Evolutionary conservation across 169 alveolate species (phyloP).

Genomic region (Eimeria falciformis): DNA sequence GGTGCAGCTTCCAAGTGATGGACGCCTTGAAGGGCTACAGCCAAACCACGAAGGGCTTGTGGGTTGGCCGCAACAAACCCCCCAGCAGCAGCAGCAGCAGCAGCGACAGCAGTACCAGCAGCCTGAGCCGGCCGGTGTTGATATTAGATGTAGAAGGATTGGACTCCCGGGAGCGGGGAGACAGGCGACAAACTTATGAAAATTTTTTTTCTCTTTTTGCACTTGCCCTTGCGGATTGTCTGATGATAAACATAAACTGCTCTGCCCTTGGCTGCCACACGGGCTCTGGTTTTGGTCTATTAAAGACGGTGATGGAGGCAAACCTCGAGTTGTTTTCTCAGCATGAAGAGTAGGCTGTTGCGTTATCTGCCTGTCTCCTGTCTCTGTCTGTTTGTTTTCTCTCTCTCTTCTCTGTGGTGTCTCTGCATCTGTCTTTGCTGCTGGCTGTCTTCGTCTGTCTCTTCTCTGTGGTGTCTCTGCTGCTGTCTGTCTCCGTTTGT

Average conservation of each 20-base stretch:
- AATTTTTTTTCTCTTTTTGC: slow-evolving; percentile 92
- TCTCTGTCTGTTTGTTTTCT: background rate
- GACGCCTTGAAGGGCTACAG: slow-evolving; percentile 90
- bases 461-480: background rate
- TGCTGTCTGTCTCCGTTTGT: background rate
- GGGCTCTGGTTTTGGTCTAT: slow-evolving; percentile 91
- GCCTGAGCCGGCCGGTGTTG: slow-evolving; percentile 75
- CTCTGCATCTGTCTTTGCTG: background rate
- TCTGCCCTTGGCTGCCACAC: slow-evolving; percentile 90
- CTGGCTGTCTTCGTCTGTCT: no score
- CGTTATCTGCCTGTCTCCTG: background rate
- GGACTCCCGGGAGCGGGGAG: slow-evolving; percentile 93
- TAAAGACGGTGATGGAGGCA: slow-evolving; percentile 92
- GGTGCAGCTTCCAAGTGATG: slow-evolving; percentile 90
- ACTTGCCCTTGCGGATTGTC: slow-evolving; percentile 92
- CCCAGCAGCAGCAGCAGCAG: background rate
- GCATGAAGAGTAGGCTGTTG: slow-evolving; percentile 50
- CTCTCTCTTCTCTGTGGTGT: background rate
- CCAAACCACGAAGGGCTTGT: slow-evolving; percentile 94
- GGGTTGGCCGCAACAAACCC: slow-evolving; percentile 86
- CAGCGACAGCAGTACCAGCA: slow-evolving; percentile 16
- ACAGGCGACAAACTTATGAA: slow-evolving; percentile 91
- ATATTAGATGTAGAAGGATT: slow-evolving; percentile 94
- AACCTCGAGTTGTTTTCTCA: slow-evolving; percentile 86
- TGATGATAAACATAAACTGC: slow-evolving; percentile 90